Evolutionary conservation across 2,329 filamentous ascomycete species (phyloP).

Genomic region (Talaromyces atroroseus): DNA sequence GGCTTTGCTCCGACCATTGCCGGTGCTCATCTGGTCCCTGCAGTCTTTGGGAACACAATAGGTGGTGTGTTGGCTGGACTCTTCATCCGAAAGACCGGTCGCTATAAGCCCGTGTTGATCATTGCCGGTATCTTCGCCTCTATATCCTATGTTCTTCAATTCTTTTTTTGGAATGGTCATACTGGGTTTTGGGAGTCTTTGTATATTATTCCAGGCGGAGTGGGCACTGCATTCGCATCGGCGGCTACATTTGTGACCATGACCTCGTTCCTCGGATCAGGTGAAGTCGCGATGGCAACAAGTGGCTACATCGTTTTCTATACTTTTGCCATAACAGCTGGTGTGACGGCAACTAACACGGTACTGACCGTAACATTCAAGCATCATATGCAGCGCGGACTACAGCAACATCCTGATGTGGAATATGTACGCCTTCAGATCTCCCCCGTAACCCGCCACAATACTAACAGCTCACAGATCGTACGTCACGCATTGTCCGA

Average conservation of each 20-base stretch:
- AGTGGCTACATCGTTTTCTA: constrained; percentile 44
- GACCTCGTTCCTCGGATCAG: constrained; percentile 41
- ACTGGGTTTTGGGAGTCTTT: constrained; percentile 53
- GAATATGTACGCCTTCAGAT: constrained; percentile 12
- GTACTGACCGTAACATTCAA: constrained; percentile 34
- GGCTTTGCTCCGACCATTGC: constrained; percentile 54
- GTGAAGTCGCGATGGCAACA: constrained; percentile 47
- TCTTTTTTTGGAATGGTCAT: constrained; percentile 54
- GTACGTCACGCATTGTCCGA: constrained; percentile 37
- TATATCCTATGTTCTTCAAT: constrained; percentile 48
- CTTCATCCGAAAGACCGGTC: constrained; percentile 54
- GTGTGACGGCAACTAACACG: constrained; percentile 34
- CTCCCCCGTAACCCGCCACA: constrained; percentile 12
- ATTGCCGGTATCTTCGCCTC: constrained; percentile 48
- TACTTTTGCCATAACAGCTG: constrained; percentile 40
- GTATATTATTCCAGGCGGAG: constrained; percentile 55
- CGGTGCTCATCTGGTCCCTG: constrained; percentile 59
- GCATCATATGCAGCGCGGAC: constrained; percentile 23
- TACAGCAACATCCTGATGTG: constrained; percentile 16
- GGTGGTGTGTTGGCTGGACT: constrained; percentile 58
- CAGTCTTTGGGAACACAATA: constrained; percentile 60
- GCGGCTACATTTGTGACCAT: constrained; percentile 48
- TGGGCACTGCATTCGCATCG: constrained; percentile 46
- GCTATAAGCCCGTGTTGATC: constrained; percentile 53
- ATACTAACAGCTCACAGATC: constrained; percentile 29